A percentile compares a stretch with the other conserved stretches of the same genome.
These are phyloP conservation scores for Candida xyloterini DNA, from an alignment of 805 yeast species.

Conservation along the genomic window DNA sequence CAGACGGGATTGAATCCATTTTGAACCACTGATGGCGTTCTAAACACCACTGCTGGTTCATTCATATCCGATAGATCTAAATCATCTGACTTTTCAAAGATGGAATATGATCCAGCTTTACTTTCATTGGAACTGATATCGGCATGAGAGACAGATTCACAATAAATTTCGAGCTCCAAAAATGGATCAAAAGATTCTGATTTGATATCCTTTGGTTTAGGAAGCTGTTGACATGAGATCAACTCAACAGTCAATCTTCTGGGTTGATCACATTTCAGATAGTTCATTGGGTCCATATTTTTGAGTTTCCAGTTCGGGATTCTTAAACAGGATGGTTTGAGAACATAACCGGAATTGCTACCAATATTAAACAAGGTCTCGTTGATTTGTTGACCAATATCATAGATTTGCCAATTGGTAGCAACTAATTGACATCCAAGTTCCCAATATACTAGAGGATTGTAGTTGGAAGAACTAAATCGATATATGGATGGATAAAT, in stretches of 20 bases:
- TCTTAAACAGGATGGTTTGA: slow-evolving; percentile 54
- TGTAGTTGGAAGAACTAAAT: slow-evolving; percentile 74
- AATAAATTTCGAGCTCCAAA: slow-evolving; percentile 58
- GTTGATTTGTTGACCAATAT: slow-evolving; percentile 83
- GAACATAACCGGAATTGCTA: slow-evolving; percentile 66
- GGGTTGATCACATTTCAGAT: slow-evolving; percentile 15
- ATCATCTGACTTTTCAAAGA: not conserved
- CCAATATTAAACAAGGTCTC: slow-evolving; percentile 72
- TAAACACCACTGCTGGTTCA: slow-evolving; percentile 25
- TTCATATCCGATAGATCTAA: not conserved
- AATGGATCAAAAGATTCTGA: slow-evolving; percentile 53
- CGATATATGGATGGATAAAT: slow-evolving; percentile 83
- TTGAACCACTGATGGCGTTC: slow-evolving; percentile 41
- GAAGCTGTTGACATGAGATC: slow-evolving; percentile 83
- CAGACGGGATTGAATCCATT: slow-evolving; percentile 91
- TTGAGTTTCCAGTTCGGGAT: slow-evolving; percentile 16
- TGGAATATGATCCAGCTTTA: slow-evolving; percentile 11
- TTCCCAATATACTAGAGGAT: slow-evolving; percentile 77
- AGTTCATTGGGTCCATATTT: slow-evolving; percentile 20
- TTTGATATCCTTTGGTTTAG: slow-evolving; percentile 57
- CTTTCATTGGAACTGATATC: slow-evolving; percentile 6
- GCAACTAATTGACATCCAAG: slow-evolving; percentile 94
- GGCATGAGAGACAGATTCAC: slow-evolving; percentile 31
- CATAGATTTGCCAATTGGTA: slow-evolving; percentile 93
- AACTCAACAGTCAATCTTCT: slow-evolving; percentile 40